Base-by-base conservation (phyloP, 805 yeast genomes). In the Teunomyces aglyptinius region DNA sequence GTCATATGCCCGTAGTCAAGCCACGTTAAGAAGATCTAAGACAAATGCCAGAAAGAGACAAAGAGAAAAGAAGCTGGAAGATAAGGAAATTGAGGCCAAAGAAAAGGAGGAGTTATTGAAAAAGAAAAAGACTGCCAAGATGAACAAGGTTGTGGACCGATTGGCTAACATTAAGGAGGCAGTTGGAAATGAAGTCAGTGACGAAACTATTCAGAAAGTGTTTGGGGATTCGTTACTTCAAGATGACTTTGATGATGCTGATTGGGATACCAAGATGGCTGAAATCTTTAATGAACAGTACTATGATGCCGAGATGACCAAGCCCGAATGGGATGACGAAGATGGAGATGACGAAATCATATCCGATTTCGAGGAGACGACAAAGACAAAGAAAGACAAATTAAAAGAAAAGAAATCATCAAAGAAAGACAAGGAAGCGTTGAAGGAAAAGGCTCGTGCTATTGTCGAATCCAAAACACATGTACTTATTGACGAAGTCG, bases 1-100 rank as follows among this genome's bases (percentile, higher is more conserved):
- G 15, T 85, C 96, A 13, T 94, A 92, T 71, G 97, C 98, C 2
- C 89, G 99, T 78, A 85, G 75, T 36, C 97, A 90, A 67, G 96
- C 94, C 19, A 89, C 98, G 0, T 76, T 90, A 60, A 83, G 99
- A 70, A 78, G 99, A 61, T 82, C 85, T 16, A 83, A 82, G 43
- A 76, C 83, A 49, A 81, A 83, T 55, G 65, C 86, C 10, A 81
- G 99, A 57, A 89, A 89, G 72, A 82, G 84, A 65, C 85, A 84
- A 65, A 83, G 98, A 71, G 89, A 88, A 38, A 79, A 76, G 61
- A 81, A 83, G 64, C 77, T 71, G 41, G 85, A 81, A 38, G 75
- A 69, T 41, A 79, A 76, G 46, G 69, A 65, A 36, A 68, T 75
- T 52, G 82, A 77, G 49, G 77, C 80, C 45, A 65, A 71, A 49